Conservation (phyloP, 2,329 filamentous ascomycete genomes). For the Exophiala sp. region DNA sequence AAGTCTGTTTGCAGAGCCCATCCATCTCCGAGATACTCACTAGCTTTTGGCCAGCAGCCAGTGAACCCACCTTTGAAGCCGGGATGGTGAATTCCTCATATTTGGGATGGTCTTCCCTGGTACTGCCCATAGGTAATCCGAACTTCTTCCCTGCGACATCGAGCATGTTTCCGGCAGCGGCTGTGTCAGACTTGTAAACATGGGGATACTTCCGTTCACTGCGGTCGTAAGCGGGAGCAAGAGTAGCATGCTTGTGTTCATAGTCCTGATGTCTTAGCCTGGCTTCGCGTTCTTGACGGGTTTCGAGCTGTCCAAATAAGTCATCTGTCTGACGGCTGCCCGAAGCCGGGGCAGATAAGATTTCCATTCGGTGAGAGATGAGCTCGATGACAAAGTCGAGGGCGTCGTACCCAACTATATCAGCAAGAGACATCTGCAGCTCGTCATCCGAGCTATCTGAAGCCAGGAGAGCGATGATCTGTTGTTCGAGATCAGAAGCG, state of each 20-base stretch:
- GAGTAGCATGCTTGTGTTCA: slow-evolving; percentile 70
- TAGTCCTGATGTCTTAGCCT: slow-evolving; percentile 68
- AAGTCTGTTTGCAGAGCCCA: slow-evolving; percentile 81
- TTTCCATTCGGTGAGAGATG: slow-evolving; percentile 67
- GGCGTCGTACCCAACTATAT: slow-evolving; percentile 88
- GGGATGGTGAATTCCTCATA: slow-evolving; percentile 90
- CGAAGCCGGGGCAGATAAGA: slow-evolving; percentile 46
- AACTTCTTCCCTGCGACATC: slow-evolving; percentile 77
- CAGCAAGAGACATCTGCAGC: slow-evolving; percentile 81
- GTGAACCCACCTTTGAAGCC: slow-evolving; percentile 67
- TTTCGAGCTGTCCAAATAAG: slow-evolving; percentile 57
- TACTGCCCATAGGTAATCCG: slow-evolving; percentile 68
- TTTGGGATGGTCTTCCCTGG: slow-evolving; percentile 63
- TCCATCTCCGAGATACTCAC: slow-evolving; percentile 78
- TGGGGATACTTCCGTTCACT: slow-evolving; percentile 79
- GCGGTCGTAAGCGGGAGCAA: slow-evolving; percentile 65
- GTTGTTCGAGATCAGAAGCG: slow-evolving; percentile 64
- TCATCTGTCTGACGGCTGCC: slow-evolving; percentile 39
- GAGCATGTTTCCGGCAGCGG: slow-evolving; percentile 79
- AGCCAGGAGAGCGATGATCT: slow-evolving; percentile 67
- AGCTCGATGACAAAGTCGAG: slow-evolving; percentile 88
- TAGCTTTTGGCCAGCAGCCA: slow-evolving; percentile 67
- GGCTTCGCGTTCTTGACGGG: slow-evolving; percentile 70
- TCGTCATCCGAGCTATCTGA: slow-evolving; percentile 72
- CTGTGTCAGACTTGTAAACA: slow-evolving; percentile 65